A percentile compares a stretch with the other conserved stretches of the same genome.
These are phyloP conservation scores for Nakazawaea populi DNA, from an alignment of 805 yeast genomes.

Conservation along the genomic window DNA sequence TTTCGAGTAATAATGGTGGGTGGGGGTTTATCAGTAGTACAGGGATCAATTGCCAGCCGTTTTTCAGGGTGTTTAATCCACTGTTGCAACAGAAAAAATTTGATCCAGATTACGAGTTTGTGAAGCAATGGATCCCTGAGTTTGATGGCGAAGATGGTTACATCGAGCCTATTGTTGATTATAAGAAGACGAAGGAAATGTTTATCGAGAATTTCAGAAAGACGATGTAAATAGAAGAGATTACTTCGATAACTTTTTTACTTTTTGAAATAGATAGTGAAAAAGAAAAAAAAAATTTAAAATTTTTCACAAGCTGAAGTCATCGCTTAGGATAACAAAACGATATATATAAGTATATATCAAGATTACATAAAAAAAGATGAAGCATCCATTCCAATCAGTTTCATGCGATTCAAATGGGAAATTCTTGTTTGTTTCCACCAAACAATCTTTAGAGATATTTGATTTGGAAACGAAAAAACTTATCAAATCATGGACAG, in stretches of 20 bases:
- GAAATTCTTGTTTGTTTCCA: constrained; percentile 44
- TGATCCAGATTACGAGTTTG: constrained; percentile 41
- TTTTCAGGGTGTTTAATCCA: constrained; percentile 50
- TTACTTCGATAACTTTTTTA: too few species aligned
- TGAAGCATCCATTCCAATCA: constrained; percentile 73
- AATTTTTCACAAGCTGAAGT: background rate
- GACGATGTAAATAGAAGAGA: background rate
- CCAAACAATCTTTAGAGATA: constrained; percentile 54
- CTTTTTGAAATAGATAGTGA: background rate
- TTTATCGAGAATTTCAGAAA: constrained; percentile 34
- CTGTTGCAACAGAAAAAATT: constrained; percentile 41
- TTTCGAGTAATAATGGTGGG: constrained; percentile 50
- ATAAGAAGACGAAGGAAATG: constrained; percentile 32
- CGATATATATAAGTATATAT: too few species aligned
- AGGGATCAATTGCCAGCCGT: constrained; percentile 53
- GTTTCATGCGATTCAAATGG: constrained; percentile 40
- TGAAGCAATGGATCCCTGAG: constrained; percentile 46
- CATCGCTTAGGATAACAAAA: too few species aligned
- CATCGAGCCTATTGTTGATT: constrained; percentile 39
- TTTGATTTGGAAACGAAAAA: constrained; percentile 35
- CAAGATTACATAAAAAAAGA: constrained; percentile 11
- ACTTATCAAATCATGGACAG: constrained; percentile 57
- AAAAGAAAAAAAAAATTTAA: constrained; percentile 5
- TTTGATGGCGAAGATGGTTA: constrained; percentile 28
- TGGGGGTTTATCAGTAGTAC: constrained; percentile 52